Evolutionary conservation across 139 green algal species (phyloP).

Genomic region (Diplosphaera chodatii): DNA sequence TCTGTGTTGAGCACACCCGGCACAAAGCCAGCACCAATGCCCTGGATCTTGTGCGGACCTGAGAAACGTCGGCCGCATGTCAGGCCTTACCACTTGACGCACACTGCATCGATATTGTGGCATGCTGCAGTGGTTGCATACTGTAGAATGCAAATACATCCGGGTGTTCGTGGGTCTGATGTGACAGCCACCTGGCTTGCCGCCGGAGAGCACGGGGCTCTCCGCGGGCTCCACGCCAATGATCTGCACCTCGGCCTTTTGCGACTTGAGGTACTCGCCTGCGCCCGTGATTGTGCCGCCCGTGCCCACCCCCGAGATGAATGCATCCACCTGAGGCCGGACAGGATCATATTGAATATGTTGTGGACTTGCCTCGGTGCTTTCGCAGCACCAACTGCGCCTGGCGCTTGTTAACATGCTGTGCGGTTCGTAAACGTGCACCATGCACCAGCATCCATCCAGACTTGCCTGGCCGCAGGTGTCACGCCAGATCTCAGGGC

Average conservation of each 20-base stretch:
- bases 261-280: slow-evolving; percentile 69
- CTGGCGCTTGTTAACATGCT: no score
- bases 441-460: background rate
- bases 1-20: slow-evolving; percentile 76
- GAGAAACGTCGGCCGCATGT: no score
- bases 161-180: no score
- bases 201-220: slow-evolving; percentile 59
- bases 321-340: slow-evolving; percentile 65
- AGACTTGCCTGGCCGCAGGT: slow-evolving; percentile 42
- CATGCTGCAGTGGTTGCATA: no score
- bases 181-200: background rate
- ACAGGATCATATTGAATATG: no score
- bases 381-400: no score
- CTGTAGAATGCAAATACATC: no score
- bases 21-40: slow-evolving; percentile 95
- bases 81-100: no score
- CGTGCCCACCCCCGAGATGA: slow-evolving; percentile 85
- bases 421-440: background rate
- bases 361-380: no score
- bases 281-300: slow-evolving; percentile 84
- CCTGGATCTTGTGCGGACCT: slow-evolving; percentile 95
- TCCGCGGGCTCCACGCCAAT: slow-evolving; percentile 79
- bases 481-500: slow-evolving; percentile 65
- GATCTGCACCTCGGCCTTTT: slow-evolving; percentile 57
- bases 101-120: no score